Evolutionary conservation across 345 rosid species (phyloP).

Genomic region (Reutealis trisperma): DNA sequence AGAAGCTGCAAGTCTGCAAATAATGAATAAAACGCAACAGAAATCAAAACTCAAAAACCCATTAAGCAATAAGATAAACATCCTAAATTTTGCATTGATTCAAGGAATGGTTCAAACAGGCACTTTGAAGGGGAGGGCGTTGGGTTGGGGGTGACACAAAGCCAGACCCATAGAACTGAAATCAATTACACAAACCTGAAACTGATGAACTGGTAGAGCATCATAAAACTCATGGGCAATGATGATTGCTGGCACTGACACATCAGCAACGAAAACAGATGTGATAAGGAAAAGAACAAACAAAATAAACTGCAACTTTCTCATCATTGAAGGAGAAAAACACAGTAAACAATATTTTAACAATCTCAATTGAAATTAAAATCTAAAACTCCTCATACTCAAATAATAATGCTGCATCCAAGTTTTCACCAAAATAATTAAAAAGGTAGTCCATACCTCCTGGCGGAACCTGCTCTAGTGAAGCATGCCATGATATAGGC

Average conservation of each 20-base stretch:
- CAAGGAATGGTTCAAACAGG: not conserved
- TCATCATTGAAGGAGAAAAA: not conserved
- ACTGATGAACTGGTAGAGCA: constrained; percentile 93
- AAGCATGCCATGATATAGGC: constrained; percentile 78
- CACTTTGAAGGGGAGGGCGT: not conserved
- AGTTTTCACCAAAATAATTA: constrained; percentile 18
- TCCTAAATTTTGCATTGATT: not conserved
- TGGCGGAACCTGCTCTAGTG: constrained; percentile 79
- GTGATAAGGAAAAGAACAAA: constrained; percentile 17
- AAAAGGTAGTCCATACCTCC: constrained; percentile 60
- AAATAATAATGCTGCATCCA: not conserved
- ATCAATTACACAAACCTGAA: constrained; percentile 63
- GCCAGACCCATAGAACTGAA: not conserved
- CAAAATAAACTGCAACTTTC: constrained; percentile 2
- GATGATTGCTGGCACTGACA: constrained; percentile 75
- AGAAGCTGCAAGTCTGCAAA: not conserved
- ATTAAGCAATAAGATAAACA: not conserved
- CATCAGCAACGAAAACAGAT: constrained; percentile 26
- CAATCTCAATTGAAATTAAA: not conserved
- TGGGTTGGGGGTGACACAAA: not conserved
- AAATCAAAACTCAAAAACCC: not conserved
- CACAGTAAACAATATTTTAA: not conserved
- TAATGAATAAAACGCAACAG: not conserved
- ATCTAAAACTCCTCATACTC: not conserved
- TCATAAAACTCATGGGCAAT: constrained; percentile 95